A percentile compares a stretch with the other conserved stretches of the same genome.
Conservation (phyloP, 805 yeast species). For the Ogataea nitratoaversa region DNA sequence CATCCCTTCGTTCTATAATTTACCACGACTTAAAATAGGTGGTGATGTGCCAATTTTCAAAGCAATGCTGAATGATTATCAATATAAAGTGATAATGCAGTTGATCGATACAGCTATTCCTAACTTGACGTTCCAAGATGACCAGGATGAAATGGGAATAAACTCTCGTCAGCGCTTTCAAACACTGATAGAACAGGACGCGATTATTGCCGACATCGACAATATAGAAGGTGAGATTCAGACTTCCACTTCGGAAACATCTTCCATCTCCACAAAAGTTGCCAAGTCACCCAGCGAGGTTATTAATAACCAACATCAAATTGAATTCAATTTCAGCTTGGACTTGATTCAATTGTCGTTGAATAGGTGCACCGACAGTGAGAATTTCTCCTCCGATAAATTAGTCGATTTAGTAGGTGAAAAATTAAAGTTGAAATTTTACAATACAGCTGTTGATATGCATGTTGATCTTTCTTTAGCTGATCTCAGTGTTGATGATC, state of each 20-base stretch:
- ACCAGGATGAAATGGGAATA: constrained; percentile 8
- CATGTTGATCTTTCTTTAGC: constrained; percentile 59
- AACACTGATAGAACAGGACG: constrained; percentile 24
- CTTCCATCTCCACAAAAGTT: constrained; percentile 8
- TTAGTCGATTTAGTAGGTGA: constrained; percentile 74
- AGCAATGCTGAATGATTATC: constrained; percentile 78
- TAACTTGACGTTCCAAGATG: constrained; percentile 26
- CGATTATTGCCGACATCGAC: constrained; percentile 7
- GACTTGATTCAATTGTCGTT: constrained; percentile 58
- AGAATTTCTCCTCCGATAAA: constrained; percentile 57
- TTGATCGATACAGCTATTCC: constrained; percentile 71
- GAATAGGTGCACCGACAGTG: constrained; percentile 61
- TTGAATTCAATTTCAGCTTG: constrained; percentile 72
- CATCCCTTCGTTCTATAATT: constrained; percentile 68
- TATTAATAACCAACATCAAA: constrained; percentile 46
- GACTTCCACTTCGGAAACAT: constrained; percentile 11
- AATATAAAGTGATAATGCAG: constrained; percentile 83
- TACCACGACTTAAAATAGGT: constrained; percentile 68
- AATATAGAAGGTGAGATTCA: constrained; percentile 13
- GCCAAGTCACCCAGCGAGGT: constrained; percentile 1
- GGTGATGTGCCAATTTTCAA: constrained; percentile 73
- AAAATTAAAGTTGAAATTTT: constrained; percentile 54
- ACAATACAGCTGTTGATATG: constrained; percentile 57
- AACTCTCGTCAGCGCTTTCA: constrained; percentile 7
- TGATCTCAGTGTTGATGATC: constrained; percentile 71